A percentile compares a stretch with the other conserved stretches of the same genome.
These are phyloP conservation scores for Geotrichum aggregatum DNA, from an alignment of 1,139 yeast species.

Conservation along the genomic window DNA sequence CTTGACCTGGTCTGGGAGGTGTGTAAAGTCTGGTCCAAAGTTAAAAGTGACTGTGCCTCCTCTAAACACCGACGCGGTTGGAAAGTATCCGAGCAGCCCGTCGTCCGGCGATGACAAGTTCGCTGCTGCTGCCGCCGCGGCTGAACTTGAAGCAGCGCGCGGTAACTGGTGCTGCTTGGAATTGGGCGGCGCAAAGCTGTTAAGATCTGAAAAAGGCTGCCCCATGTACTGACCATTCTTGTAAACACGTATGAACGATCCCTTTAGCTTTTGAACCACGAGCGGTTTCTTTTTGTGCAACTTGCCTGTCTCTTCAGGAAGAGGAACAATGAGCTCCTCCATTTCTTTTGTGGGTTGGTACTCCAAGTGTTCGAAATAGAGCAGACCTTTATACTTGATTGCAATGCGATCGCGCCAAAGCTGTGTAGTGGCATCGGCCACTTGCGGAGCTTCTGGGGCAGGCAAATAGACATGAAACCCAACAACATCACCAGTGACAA, in stretches of 20 bases:
- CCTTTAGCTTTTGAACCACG: slow-evolving; percentile 42
- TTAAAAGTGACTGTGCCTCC: slow-evolving; percentile 72
- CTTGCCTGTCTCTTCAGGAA: slow-evolving; percentile 25
- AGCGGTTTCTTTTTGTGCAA: slow-evolving; percentile 28
- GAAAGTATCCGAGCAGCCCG: slow-evolving; percentile 84
- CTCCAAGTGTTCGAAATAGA: slow-evolving; percentile 83
- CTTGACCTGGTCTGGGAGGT: slow-evolving; percentile 38
- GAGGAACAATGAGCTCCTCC: slow-evolving; percentile 41
- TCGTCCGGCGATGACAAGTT: slow-evolving; percentile 48
- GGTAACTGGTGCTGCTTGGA: slow-evolving; percentile 39
- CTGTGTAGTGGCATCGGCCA: slow-evolving; percentile 28
- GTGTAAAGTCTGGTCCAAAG: slow-evolving; percentile 63
- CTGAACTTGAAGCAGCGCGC: background rate
- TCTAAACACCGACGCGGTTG: slow-evolving; percentile 77
- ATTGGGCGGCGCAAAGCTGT: slow-evolving; percentile 75
- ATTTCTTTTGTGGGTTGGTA: slow-evolving; percentile 70
- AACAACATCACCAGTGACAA: slow-evolving; percentile 72
- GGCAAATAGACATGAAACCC: slow-evolving; percentile 81
- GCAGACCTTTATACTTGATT: slow-evolving; percentile 69
- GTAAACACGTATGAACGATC: slow-evolving; percentile 60
- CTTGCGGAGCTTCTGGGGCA: slow-evolving; percentile 14
- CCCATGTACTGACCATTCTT: slow-evolving; percentile 73
- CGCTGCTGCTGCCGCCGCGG: slow-evolving; percentile 18
- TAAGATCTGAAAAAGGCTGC: slow-evolving; percentile 59
- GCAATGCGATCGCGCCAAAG: slow-evolving; percentile 80